Conservation (phyloP, 257 asterid species). For the Solanum chilense region DNA sequence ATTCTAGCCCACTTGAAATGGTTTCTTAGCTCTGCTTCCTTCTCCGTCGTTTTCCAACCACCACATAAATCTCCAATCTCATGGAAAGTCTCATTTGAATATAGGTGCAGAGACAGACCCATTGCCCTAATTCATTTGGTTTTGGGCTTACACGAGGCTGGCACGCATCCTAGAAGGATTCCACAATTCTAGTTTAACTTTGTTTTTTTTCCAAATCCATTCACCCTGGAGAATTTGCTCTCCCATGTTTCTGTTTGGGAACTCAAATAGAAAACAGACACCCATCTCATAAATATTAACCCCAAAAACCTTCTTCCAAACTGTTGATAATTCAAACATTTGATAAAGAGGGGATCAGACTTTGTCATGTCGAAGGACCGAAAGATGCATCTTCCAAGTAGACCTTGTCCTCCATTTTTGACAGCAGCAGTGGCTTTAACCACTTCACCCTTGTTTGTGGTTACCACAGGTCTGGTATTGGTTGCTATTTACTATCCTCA, state of each 20-base stretch:
- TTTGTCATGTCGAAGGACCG: not conserved
- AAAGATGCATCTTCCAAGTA: not conserved
- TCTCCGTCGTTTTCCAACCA: not conserved
- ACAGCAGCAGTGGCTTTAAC: not conserved
- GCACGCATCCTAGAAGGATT: not conserved
- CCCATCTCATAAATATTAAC: too few species aligned
- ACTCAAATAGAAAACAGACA: not conserved
- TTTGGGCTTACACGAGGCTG: not conserved
- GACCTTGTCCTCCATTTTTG: not conserved
- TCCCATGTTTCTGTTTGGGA: not conserved
- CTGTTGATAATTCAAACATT: not conserved
- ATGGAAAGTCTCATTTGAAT: not conserved
- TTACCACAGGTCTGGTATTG: not conserved
- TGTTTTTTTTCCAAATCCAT: not conserved
- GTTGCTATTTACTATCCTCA: not conserved
- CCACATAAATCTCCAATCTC: not conserved
- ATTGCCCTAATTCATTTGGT: not conserved
- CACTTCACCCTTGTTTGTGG: not conserved
- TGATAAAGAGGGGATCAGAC: not conserved
- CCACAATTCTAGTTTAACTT: not conserved
- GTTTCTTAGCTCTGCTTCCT: not conserved
- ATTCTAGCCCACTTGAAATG: not conserved
- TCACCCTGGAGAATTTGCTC: not conserved
- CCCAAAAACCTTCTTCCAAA: not conserved
- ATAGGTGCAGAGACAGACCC: not conserved